A percentile compares a stretch with the other conserved stretches of the same genome.
These are phyloP conservation scores for Pseudovirgaria hyperparasitica DNA, from an alignment of 2,329 filamentous ascomycete genomes.

Conservation along the genomic window DNA sequence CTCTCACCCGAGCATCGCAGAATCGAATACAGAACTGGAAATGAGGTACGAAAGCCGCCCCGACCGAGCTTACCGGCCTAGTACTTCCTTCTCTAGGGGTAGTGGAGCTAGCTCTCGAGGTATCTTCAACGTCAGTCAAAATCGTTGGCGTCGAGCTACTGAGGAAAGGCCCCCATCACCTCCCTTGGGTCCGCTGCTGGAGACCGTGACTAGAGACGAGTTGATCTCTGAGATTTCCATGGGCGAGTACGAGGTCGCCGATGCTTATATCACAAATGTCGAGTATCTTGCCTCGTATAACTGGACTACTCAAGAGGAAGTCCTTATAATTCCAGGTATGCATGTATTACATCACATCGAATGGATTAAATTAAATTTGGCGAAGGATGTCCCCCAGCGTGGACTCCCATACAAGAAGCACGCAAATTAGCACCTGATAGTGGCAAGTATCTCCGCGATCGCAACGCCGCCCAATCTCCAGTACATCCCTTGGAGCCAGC, in stretches of 20 bases:
- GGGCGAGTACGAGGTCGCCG: neutral
- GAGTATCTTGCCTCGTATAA: slow-evolving; percentile 40
- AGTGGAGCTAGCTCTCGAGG: no score
- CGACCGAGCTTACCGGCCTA: no score
- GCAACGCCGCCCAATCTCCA: slow-evolving; percentile 39
- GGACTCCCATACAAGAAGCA: slow-evolving; percentile 31
- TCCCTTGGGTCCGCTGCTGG: slow-evolving; percentile 18
- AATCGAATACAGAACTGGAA: no score
- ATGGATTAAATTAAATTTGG: slow-evolving; percentile 6
- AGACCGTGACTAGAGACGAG: slow-evolving; percentile 7
- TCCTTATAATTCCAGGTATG: slow-evolving; percentile 34
- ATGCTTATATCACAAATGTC: slow-evolving; percentile 23
- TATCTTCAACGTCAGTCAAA: no score
- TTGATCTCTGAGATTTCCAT: slow-evolving; percentile 8
- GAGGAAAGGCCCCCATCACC: no score
- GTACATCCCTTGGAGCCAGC: slow-evolving; percentile 39
- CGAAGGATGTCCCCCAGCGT: slow-evolving; percentile 37
- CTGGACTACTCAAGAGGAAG: slow-evolving; percentile 25
- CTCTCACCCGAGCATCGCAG: no score
- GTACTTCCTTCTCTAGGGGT: no score
- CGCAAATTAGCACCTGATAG: slow-evolving; percentile 30
- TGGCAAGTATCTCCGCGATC: slow-evolving; percentile 41
- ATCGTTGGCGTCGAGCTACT: no score
- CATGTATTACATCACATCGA: no score
- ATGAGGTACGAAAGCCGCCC: no score